These are phyloP conservation scores for Solanum infundibuliforme DNA, from an alignment of 257 asterid species.

Conservation along the genomic window DNA sequence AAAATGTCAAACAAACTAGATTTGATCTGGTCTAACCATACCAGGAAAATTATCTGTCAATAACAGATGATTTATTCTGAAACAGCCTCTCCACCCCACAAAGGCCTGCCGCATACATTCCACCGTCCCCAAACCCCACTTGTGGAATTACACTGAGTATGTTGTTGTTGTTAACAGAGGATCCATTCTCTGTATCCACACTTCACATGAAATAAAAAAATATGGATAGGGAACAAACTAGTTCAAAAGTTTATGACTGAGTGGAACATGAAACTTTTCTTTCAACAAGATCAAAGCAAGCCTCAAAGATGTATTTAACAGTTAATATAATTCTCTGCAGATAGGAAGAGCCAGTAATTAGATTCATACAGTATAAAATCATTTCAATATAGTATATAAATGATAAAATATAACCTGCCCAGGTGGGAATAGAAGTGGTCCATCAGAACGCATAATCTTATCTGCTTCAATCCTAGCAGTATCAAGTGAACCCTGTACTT, in stretches of 20 bases:
- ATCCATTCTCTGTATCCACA: background rate
- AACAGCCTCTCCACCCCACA: background rate
- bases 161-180: background rate
- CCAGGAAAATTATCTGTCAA: background rate
- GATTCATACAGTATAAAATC: background rate
- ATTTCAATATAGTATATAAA: background rate
- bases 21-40: background rate
- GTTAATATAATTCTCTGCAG: background rate
- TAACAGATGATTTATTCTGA: background rate
- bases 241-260: background rate
- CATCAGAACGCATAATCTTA: constrained; percentile 81
- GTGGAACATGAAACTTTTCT: background rate
- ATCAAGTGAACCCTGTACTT: constrained; percentile 44
- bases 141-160: background rate
- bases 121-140: background rate
- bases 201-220: background rate
- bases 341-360: background rate
- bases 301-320: background rate
- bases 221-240: background rate
- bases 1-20: background rate
- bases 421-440: constrained; percentile 86
- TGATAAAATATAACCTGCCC: constrained; percentile 59
- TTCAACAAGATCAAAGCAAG: background rate
- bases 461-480: constrained; percentile 70
- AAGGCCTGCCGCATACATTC: background rate